Evolutionary conservation across 2,329 filamentous ascomycete genomes (phyloP).

Genomic region (Claviceps sp.): DNA sequence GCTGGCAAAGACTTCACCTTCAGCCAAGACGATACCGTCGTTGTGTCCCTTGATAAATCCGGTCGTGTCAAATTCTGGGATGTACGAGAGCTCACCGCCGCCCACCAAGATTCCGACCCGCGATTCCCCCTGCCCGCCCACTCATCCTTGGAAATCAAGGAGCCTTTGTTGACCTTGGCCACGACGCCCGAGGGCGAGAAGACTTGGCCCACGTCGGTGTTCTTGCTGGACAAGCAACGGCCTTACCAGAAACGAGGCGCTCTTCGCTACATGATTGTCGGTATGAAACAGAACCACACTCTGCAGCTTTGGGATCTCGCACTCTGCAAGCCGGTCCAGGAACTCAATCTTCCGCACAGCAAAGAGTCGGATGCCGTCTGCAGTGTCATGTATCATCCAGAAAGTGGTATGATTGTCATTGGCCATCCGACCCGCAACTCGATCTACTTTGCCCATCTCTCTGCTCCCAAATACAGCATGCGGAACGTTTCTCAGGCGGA

Average conservation of each 20-base stretch:
- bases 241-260: slow-evolving; percentile 85
- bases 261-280: slow-evolving; percentile 88
- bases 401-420: slow-evolving; percentile 84
- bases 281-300: slow-evolving; percentile 98
- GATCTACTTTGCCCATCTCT: slow-evolving; percentile 92
- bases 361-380: slow-evolving; percentile 97
- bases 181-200: slow-evolving; percentile 84
- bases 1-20: slow-evolving; percentile 97
- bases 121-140: slow-evolving; percentile 39
- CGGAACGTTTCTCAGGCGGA: slow-evolving; percentile 73
- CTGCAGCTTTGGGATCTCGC: slow-evolving; percentile 97
- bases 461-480: slow-evolving; percentile 83
- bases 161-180: slow-evolving; percentile 73
- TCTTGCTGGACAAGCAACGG: slow-evolving; percentile 91
- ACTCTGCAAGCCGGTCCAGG: slow-evolving; percentile 87
- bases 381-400: slow-evolving; percentile 87
- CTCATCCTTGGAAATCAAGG: slow-evolving; percentile 61
- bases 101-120: slow-evolving; percentile 36
- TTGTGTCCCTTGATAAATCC: slow-evolving; percentile 93
- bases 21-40: slow-evolving; percentile 87
- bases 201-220: slow-evolving; percentile 90
- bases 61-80: slow-evolving; percentile 98
- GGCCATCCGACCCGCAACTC: slow-evolving; percentile 96
- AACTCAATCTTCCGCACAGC: slow-evolving; percentile 89
- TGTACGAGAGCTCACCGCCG: slow-evolving; percentile 60